Percentiles rank a stretch among this genome's conserved stretches.
Conservation (phyloP, 768 basidiomycete genomes). For the Agrocybe pediades region DNA sequence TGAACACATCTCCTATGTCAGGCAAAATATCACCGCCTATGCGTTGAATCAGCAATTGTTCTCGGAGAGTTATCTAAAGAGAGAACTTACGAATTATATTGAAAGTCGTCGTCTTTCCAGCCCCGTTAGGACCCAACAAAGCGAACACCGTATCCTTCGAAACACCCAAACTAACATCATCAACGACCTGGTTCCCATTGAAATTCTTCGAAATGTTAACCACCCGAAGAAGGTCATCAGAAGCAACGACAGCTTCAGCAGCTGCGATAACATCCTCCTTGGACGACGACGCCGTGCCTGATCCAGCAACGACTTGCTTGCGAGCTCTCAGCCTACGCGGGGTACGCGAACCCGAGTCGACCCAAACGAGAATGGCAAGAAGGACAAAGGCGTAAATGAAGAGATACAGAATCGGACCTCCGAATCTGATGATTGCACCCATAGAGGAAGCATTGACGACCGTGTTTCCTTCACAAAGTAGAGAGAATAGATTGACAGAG, state of each 20-base stretch:
- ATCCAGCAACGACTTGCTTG: slow-evolving; percentile 9
- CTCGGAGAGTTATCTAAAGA: background rate
- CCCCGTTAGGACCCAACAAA: slow-evolving; percentile 80
- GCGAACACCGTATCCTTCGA: slow-evolving; percentile 65
- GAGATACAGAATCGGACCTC: slow-evolving; percentile 77
- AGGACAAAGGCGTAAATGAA: slow-evolving; percentile 61
- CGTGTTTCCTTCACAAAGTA: slow-evolving; percentile 63
- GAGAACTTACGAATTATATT: slow-evolving; percentile 69
- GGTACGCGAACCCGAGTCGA: slow-evolving; percentile 68
- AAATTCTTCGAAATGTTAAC: slow-evolving; percentile 68
- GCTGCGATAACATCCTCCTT: slow-evolving; percentile 56
- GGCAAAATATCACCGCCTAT: slow-evolving; percentile 70
- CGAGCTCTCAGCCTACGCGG: slow-evolving; percentile 38
- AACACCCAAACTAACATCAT: slow-evolving; percentile 73
- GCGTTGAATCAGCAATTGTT: background rate
- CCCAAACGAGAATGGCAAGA: slow-evolving; percentile 67
- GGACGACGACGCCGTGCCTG: slow-evolving; percentile 16
- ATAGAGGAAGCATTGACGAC: slow-evolving; percentile 48
- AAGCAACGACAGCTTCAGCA: slow-evolving; percentile 45
- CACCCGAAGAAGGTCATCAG: slow-evolving; percentile 63
- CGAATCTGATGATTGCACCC: slow-evolving; percentile 60
- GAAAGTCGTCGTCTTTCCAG: slow-evolving; percentile 82
- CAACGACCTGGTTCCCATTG: slow-evolving; percentile 57
- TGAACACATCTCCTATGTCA: slow-evolving; percentile 66
- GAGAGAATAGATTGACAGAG: slow-evolving; percentile 74